Conservation (phyloP, 495 filamentous ascomycete species). For the Mycothermus thermophilus region DNA sequence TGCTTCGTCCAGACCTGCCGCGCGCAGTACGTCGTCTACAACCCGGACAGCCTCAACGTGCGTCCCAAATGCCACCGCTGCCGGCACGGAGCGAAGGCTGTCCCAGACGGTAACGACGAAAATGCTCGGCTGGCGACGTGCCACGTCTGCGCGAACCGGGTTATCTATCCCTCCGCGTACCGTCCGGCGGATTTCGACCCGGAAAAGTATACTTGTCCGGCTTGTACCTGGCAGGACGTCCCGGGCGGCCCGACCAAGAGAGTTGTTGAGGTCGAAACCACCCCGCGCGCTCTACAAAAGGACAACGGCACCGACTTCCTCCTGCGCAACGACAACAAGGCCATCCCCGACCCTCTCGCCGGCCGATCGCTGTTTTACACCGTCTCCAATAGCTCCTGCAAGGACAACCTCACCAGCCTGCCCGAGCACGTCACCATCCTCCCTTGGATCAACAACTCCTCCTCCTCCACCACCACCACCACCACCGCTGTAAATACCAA, state of each 20-base stretch:
- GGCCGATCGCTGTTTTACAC: slow-evolving; percentile 26
- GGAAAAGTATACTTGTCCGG: slow-evolving; percentile 21
- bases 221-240: too few species aligned
- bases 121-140: slow-evolving; percentile 25
- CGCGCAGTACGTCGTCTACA: slow-evolving; percentile 35
- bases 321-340: slow-evolving; percentile 18
- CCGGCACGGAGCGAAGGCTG: slow-evolving; percentile 8
- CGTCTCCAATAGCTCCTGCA: slow-evolving; percentile 14
- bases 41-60: slow-evolving; percentile 21
- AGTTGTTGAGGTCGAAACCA: slow-evolving; percentile 20
- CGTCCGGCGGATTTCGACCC: slow-evolving; percentile 16
- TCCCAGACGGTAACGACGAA: slow-evolving; percentile 1
- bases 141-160: slow-evolving; percentile 23
- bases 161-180: slow-evolving; percentile 30
- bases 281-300: slow-evolving; percentile 12
- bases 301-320: slow-evolving; percentile 30
- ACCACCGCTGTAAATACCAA: too few species aligned
- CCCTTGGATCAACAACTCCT: slow-evolving; percentile 3
- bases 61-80: slow-evolving; percentile 36
- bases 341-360: slow-evolving; percentile 21
- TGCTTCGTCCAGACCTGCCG: slow-evolving; percentile 25
- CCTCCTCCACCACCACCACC: slow-evolving; percentile 12
- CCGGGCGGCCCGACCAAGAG: slow-evolving; percentile 15
- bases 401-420: slow-evolving; percentile 15
- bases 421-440: slow-evolving; percentile 23